phyloP scores from a whole-genome alignment of 441 rosid species.

The Adansonia madagascariensis region DNA sequence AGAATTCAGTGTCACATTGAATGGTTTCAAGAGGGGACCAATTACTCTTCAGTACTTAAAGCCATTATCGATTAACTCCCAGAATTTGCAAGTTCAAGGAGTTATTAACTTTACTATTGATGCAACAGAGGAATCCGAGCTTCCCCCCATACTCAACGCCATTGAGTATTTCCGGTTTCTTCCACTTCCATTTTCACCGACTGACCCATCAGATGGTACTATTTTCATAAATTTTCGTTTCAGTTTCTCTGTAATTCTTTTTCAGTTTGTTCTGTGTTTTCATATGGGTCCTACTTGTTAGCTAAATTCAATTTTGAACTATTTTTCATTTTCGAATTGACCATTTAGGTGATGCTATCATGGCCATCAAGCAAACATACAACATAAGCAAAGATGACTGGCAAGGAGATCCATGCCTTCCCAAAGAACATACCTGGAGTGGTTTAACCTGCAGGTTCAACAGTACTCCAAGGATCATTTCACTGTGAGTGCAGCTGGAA shows the following conservation, averaged over 20 bases:
- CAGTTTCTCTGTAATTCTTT: too few species aligned
- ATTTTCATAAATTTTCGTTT: too few species aligned
- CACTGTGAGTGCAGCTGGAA: background rate
- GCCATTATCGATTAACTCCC: background rate
- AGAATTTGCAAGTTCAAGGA: background rate
- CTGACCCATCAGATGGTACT: conserved; percentile 33
- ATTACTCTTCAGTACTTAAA: conserved; percentile 26
- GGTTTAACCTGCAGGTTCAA: background rate
- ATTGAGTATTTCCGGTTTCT: background rate
- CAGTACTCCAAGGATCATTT: conserved; percentile 7
- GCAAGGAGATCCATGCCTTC: conserved; percentile 24
- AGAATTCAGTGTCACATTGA: conserved; percentile 38
- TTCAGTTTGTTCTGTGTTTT: background rate
- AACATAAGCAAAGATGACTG: background rate
- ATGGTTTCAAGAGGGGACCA: conserved; percentile 25
- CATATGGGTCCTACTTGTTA: background rate
- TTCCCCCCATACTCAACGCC: conserved; percentile 42
- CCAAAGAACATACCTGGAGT: background rate
- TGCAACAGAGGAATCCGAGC: conserved; percentile 21
- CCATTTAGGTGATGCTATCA: conserved; percentile 1
- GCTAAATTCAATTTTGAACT: background rate
- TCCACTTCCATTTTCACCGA: conserved; percentile 5
- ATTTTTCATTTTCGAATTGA: background rate
- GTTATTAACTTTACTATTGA: background rate
- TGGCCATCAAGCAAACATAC: conserved; percentile 10